Conservation (phyloP, 192 early-diverging fungal species). For the Coemansia sp. region DNA sequence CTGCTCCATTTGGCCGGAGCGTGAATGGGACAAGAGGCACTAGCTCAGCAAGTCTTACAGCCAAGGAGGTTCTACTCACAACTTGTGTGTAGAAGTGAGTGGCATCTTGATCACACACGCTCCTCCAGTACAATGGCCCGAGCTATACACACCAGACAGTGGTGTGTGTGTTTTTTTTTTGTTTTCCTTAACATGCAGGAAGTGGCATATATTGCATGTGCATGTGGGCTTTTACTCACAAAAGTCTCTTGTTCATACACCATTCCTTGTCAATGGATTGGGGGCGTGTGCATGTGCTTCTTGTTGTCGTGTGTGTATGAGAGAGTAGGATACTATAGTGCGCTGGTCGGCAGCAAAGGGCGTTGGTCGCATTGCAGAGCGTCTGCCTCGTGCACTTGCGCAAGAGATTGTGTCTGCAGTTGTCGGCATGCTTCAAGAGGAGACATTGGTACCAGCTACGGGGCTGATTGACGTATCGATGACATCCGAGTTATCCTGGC, state of each 20-base stretch:
- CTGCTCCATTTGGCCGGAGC: background rate
- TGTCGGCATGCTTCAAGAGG: conserved; percentile 80
- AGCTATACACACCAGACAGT: background rate
- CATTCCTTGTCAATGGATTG: conserved; percentile 2
- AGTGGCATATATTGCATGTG: background rate
- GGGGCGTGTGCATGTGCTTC: background rate
- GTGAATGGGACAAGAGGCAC: background rate
- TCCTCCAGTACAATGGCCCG: background rate
- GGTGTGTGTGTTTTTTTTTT: background rate
- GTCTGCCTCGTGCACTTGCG: conserved; percentile 77
- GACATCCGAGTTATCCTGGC: conserved; percentile 88
- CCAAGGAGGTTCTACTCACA: background rate
- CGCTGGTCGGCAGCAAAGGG: conserved; percentile 98
- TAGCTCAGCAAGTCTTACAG: background rate
- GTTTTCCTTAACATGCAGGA: background rate
- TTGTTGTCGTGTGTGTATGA: conserved; percentile 8
- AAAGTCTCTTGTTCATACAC: background rate
- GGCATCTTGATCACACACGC: conserved; percentile 2
- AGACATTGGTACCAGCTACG: conserved; percentile 59
- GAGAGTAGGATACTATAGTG: conserved; percentile 77
- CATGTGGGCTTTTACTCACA: background rate
- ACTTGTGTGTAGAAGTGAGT: background rate
- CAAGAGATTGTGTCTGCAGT: conserved; percentile 82
- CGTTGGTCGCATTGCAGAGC: conserved; percentile 81
- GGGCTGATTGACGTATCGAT: conserved; percentile 71